Percentiles rank a stretch among this genome's conserved stretches.
Conservation (phyloP, 176 grass and related monocot species). For the Thinopyrum elongatum region DNA sequence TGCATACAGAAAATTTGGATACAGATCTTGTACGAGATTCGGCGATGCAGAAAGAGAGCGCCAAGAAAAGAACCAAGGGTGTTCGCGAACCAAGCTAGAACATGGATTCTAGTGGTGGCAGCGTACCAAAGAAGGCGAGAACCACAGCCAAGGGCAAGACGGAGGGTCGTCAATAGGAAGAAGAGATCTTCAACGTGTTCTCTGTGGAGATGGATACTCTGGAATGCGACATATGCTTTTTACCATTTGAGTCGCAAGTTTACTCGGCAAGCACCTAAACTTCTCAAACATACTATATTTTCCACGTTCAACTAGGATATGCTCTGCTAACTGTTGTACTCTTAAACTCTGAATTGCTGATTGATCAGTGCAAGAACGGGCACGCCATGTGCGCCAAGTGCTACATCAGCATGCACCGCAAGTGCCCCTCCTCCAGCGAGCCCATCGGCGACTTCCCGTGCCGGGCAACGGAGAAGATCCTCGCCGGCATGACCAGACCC, state of each 20-base stretch:
- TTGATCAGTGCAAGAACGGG: too few relatives aligned
- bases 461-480: background rate
- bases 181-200: background rate
- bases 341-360: too few relatives aligned
- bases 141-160: background rate
- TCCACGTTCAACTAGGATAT: background rate
- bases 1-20: too few relatives aligned
- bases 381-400: background rate
- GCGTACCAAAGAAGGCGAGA: background rate
- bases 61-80: background rate
- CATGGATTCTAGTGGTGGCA: background rate
- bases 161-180: background rate
- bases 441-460: constrained; percentile 6
- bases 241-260: background rate
- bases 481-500: background rate
- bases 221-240: background rate
- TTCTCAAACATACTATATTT: too few relatives aligned
- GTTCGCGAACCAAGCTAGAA: background rate
- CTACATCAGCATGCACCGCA: background rate
- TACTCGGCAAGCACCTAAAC: background rate
- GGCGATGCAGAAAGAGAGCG: too few relatives aligned
- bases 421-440: background rate
- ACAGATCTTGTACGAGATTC: too few relatives aligned
- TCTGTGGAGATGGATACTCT: background rate
- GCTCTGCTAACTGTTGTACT: background rate